Percentiles rank a stretch among this genome's conserved stretches.
Conservation (phyloP, 441 rosid species). For the Populus hybrid region DNA sequence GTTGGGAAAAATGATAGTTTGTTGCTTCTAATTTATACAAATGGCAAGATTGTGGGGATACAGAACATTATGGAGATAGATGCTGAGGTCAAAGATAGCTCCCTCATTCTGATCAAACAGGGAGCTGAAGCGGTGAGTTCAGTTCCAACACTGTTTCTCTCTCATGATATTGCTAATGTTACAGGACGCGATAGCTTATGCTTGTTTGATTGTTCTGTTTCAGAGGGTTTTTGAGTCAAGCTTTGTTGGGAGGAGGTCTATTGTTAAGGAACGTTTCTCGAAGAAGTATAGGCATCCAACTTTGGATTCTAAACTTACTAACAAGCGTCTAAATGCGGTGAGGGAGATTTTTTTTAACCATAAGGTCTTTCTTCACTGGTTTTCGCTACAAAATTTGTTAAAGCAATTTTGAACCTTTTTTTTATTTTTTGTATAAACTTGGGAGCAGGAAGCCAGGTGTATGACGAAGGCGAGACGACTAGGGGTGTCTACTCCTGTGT, state of each 20-base stretch:
- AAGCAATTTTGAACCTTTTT: neutral
- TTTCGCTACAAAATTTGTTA: neutral
- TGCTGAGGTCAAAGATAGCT: conserved; percentile 31
- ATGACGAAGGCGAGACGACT: conserved; percentile 89
- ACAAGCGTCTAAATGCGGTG: conserved; percentile 85
- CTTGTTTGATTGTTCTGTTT: conserved; percentile 13
- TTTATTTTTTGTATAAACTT: neutral
- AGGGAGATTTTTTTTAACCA: conserved; percentile 20
- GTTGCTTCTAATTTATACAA: neutral
- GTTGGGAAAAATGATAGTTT: neutral
- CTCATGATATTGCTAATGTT: neutral
- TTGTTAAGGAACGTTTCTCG: conserved; percentile 88
- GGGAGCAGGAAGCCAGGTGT: conserved; percentile 83
- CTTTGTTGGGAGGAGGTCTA: conserved; percentile 69
- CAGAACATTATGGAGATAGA: conserved; percentile 41
- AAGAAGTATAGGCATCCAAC: conserved; percentile 93
- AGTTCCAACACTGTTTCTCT: neutral
- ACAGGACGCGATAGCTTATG: neutral
- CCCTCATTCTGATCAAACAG: conserved; percentile 71
- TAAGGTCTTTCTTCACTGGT: neutral
- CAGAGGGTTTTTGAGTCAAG: conserved; percentile 79
- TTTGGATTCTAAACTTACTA: conserved; percentile 78
- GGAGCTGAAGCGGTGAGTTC: conserved; percentile 96
- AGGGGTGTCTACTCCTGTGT: conserved; percentile 72
- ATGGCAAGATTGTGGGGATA: neutral